Evolutionary conservation across 2,329 filamentous ascomycete species (phyloP).

Genomic region (Septoria linicola): DNA sequence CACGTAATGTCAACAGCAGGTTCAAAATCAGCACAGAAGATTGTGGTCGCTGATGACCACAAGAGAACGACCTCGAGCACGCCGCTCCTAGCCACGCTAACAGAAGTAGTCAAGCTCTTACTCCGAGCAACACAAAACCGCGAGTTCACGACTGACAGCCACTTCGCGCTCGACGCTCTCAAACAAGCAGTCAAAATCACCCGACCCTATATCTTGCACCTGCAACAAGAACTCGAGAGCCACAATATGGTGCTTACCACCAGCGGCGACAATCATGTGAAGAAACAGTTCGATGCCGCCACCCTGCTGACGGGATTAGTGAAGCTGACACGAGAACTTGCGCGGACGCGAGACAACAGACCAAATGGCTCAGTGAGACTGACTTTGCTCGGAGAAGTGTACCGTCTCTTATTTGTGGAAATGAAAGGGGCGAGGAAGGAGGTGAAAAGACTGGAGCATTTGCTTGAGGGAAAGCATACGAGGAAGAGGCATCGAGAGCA

Average conservation of each 20-base stretch:
- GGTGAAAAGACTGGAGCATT: slow-evolving; percentile 14
- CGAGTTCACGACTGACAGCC: slow-evolving; percentile 6
- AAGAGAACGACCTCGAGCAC: too few species aligned
- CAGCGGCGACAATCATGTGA: not conserved
- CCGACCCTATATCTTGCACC: not conserved
- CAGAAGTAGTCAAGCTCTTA: slow-evolving; percentile 1
- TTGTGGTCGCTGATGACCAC: too few species aligned
- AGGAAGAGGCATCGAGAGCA: slow-evolving; percentile 4
- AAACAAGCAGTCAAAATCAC: slow-evolving; percentile 8
- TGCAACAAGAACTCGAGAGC: slow-evolving; percentile 4
- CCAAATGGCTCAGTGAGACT: slow-evolving; percentile 3
- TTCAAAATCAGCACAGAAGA: too few species aligned
- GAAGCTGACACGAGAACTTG: not conserved
- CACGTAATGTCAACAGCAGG: too few species aligned
- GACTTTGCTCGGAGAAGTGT: slow-evolving; percentile 11
- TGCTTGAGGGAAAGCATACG: slow-evolving; percentile 8
- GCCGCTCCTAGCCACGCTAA: not conserved
- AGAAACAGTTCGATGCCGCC: not conserved
- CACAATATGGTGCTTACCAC: not conserved
- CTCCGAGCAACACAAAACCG: slow-evolving; percentile 3
- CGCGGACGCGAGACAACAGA: not conserved
- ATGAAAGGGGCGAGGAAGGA: slow-evolving; percentile 10
- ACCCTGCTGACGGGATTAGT: not conserved
- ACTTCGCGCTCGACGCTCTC: slow-evolving; percentile 6
- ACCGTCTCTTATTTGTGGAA: slow-evolving; percentile 2